phyloP scores from a whole-genome alignment of 164 flowering plant genomes.

The Paratinospora sagittata region DNA sequence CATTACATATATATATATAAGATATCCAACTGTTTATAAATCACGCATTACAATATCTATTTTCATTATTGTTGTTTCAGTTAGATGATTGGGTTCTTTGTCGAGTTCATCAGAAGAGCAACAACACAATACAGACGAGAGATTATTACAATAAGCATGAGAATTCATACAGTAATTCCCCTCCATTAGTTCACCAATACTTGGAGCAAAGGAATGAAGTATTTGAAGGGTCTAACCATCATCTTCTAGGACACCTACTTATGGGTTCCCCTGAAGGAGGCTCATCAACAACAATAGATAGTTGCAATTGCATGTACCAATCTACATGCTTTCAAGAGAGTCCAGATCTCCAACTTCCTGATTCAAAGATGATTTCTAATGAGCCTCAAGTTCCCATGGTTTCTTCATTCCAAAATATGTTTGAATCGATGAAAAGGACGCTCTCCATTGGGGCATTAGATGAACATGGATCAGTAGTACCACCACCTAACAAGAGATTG shows the following conservation, averaged over 20 bases:
- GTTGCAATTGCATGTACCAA: background rate
- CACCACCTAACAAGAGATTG: constrained; percentile 19
- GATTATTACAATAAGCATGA: constrained; percentile 2
- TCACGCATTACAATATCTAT: background rate
- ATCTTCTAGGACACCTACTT: constrained; percentile 4
- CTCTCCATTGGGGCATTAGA: constrained; percentile 25
- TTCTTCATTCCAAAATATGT: constrained; percentile 17
- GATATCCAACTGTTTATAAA: too few relatives aligned
- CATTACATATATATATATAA: too few relatives aligned
- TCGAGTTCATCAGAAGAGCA: constrained; percentile 27
- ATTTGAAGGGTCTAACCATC: background rate
- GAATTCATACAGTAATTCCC: constrained; percentile 1
- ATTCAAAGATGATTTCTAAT: constrained; percentile 6
- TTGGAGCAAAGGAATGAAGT: constrained; percentile 9
- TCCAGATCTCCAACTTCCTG: constrained; percentile 9
- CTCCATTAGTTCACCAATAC: constrained; percentile 4
- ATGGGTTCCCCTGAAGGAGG: constrained; percentile 4
- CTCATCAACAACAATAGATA: background rate
- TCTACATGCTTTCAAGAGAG: constrained; percentile 10
- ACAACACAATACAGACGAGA: constrained; percentile 5
- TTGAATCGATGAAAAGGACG: constrained; percentile 21
- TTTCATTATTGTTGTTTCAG: constrained; percentile 10
- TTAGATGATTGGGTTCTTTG: constrained; percentile 42
- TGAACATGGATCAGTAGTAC: constrained; percentile 11
- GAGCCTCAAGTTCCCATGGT: constrained; percentile 5